Evolutionary conservation across 129 eudicot genomes (phyloP).

Genomic region (carrot (Daucus carota)): DNA sequence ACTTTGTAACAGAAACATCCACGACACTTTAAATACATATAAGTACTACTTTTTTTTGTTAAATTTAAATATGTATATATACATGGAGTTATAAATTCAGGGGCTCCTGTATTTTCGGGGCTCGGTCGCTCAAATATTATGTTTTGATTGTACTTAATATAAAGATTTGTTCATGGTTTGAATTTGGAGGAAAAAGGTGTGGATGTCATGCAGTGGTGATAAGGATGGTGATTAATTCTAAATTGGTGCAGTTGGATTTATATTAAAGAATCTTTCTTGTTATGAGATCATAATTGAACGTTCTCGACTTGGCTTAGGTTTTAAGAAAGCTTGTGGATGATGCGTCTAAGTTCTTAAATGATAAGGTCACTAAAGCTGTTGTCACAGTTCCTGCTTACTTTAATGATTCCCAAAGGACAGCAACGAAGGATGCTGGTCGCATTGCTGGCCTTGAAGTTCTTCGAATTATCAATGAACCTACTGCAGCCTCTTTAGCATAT

Average conservation of each 20-base stretch:
- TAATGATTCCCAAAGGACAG: slow-evolving; percentile 96
- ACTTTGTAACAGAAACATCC: no score
- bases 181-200: background rate
- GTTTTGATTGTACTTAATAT: background rate
- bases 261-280: background rate
- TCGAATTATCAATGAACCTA: slow-evolving; percentile 90
- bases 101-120: no score
- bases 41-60: no score
- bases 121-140: no score
- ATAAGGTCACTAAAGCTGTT: slow-evolving; percentile 87
- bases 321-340: slow-evolving; percentile 98
- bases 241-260: background rate
- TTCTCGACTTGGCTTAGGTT: slow-evolving; percentile 34
- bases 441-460: slow-evolving; percentile 96
- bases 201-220: background rate
- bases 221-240: background rate
- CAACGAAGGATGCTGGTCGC: slow-evolving; percentile 95
- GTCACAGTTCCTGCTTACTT: slow-evolving; percentile 98
- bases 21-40: no score
- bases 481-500: slow-evolving; percentile 95
- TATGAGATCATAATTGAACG: background rate
- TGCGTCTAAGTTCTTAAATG: slow-evolving; percentile 83
- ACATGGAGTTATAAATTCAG: no score
- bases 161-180: background rate
- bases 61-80: no score